These are phyloP conservation scores for Phytophthora pini DNA, from an alignment of 352 stramenopile genomes.

Conservation along the genomic window DNA sequence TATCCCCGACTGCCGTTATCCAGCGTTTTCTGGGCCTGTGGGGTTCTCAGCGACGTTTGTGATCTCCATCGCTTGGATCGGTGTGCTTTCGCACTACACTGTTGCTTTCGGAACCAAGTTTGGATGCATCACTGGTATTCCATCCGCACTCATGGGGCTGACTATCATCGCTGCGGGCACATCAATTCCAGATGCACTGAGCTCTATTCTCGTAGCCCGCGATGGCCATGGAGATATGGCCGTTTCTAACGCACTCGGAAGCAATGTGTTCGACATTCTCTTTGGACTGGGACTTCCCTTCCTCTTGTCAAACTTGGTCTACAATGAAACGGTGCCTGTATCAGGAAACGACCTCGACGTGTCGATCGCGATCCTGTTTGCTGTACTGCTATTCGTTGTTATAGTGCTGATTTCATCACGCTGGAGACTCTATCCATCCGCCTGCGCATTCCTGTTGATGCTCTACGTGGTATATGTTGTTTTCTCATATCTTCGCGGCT, in stretches of 20 bases:
- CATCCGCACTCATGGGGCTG: slow-evolving; percentile 77
- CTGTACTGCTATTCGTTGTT: slow-evolving; percentile 63
- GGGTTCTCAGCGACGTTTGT: slow-evolving; percentile 67
- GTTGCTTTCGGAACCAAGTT: slow-evolving; percentile 68
- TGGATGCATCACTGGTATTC: slow-evolving; percentile 71
- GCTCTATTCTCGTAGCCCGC: slow-evolving; percentile 81
- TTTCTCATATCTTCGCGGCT: slow-evolving; percentile 61
- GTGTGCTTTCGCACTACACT: slow-evolving; percentile 76
- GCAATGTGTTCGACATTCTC: slow-evolving; percentile 89
- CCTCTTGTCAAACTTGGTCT: slow-evolving; percentile 80
- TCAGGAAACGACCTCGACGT: slow-evolving; percentile 59
- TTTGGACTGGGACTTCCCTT: slow-evolving; percentile 81
- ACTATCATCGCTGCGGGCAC: slow-evolving; percentile 84
- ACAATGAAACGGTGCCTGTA: slow-evolving; percentile 57
- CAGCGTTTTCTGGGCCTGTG: slow-evolving; percentile 49
- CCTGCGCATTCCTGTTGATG: slow-evolving; percentile 48
- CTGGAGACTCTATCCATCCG: slow-evolving; percentile 57
- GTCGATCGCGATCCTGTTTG: slow-evolving; percentile 74
- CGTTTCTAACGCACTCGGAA: slow-evolving; percentile 85
- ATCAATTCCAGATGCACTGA: slow-evolving; percentile 82
- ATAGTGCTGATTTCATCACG: slow-evolving; percentile 52
- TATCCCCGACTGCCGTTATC: slow-evolving; percentile 77
- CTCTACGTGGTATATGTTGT: slow-evolving; percentile 68
- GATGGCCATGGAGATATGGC: slow-evolving; percentile 83
- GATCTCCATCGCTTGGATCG: slow-evolving; percentile 77